phyloP scores from a whole-genome alignment of 768 basidiomycete genomes.

The Dacryopinax primogenitus region DNA sequence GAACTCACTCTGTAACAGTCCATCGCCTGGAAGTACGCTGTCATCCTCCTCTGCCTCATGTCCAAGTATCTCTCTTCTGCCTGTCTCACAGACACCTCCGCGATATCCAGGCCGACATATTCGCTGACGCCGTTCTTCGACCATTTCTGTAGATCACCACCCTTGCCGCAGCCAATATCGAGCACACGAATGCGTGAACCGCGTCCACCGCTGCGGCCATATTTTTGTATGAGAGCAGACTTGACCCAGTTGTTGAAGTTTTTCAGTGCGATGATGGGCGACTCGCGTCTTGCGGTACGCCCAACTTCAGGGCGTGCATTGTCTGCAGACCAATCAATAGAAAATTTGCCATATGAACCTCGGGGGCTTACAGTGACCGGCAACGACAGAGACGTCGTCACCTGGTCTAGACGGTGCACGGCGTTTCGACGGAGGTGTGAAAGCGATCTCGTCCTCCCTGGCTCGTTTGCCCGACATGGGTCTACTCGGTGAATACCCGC shows the following conservation, averaged over 20 bases:
- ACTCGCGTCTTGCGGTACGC: conserved; percentile 65
- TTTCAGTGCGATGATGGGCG: conserved; percentile 93
- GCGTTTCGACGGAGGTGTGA: conserved; percentile 35
- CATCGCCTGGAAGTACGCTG: conserved; percentile 68
- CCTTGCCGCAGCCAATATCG: conserved; percentile 98
- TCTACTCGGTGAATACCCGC: background rate
- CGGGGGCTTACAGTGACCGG: conserved; percentile 57
- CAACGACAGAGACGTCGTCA: conserved; percentile 30
- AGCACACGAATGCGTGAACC: conserved; percentile 56
- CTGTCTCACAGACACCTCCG: conserved; percentile 75
- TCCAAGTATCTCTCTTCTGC: conserved; percentile 59
- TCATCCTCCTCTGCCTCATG: conserved; percentile 41
- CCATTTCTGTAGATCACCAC: conserved; percentile 96
- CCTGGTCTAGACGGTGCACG: conserved; percentile 48
- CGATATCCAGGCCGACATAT: conserved; percentile 84
- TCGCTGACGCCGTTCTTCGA: conserved; percentile 68
- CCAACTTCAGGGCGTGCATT: conserved; percentile 89
- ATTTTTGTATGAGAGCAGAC: conserved; percentile 85
- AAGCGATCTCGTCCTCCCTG: conserved; percentile 28
- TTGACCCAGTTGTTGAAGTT: conserved; percentile 99
- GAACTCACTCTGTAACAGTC: conserved; percentile 64
- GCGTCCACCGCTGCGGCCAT: conserved; percentile 50
- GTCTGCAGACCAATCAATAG: conserved; percentile 38
- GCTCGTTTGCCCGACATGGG: conserved; percentile 31
- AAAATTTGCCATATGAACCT: background rate